Conservation (phyloP, 2,329 filamentous ascomycete genomes). For the Cyphellophora attinorum region DNA sequence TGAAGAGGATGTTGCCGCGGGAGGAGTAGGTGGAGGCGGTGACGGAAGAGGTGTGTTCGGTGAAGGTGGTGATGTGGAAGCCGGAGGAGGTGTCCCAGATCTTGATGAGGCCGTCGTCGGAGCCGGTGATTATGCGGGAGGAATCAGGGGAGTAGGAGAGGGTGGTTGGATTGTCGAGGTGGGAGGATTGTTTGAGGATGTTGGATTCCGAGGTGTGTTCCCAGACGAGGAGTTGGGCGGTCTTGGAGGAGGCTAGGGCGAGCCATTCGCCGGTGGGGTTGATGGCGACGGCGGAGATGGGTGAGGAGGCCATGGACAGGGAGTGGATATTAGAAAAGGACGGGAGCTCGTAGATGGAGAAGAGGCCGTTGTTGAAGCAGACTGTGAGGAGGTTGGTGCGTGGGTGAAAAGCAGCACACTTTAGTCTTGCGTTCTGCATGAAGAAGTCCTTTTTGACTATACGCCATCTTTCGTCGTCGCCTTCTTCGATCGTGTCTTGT, state of each 20-base stretch:
- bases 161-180: slow-evolving; percentile 92
- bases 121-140: slow-evolving; percentile 81
- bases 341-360: slow-evolving; percentile 90
- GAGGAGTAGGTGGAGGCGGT: slow-evolving; percentile 91
- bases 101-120: slow-evolving; percentile 96
- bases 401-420: slow-evolving; percentile 83
- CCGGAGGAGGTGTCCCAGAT: slow-evolving; percentile 96
- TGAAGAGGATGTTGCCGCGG: slow-evolving; percentile 91
- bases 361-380: slow-evolving; percentile 89
- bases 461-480: slow-evolving; percentile 71
- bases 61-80: slow-evolving; percentile 97
- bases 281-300: slow-evolving; percentile 89
- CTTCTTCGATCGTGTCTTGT: slow-evolving; percentile 50
- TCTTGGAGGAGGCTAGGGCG: slow-evolving; percentile 88
- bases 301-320: slow-evolving; percentile 82
- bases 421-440: slow-evolving; percentile 79
- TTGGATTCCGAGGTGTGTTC: slow-evolving; percentile 99
- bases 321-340: slow-evolving; percentile 94
- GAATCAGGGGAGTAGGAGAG: slow-evolving; percentile 90
- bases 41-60: slow-evolving; percentile 88
- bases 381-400: slow-evolving; percentile 86
- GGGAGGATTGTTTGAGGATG: slow-evolving; percentile 94
- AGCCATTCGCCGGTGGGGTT: slow-evolving; percentile 95
- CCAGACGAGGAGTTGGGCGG: slow-evolving; percentile 96
- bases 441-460: slow-evolving; percentile 90